These are phyloP conservation scores for Pneumocystis oryctolagi DNA, from an alignment of 1,139 yeast species.

Conservation along the genomic window DNA sequence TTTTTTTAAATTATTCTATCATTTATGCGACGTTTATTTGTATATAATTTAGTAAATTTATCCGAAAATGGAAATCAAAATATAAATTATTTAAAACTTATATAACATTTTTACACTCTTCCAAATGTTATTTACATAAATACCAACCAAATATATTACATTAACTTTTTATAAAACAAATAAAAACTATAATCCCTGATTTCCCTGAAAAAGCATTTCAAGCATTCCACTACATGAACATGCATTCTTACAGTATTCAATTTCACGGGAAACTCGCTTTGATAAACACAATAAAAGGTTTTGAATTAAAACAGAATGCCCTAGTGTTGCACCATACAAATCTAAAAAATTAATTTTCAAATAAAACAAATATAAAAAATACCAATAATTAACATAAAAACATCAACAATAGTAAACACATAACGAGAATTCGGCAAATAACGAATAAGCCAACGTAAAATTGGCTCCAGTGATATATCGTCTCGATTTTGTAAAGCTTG, in stretches of 20 bases:
- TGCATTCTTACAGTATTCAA: conserved; percentile 71
- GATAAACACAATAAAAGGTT: conserved; percentile 49
- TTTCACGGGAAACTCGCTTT: conserved; percentile 50
- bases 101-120: no score
- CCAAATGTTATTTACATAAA: no score
- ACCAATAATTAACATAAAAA: conserved; percentile 66
- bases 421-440: conserved; percentile 66
- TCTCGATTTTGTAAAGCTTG: conserved; percentile 68
- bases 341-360: conserved; percentile 27
- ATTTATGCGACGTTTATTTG: not conserved
- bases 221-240: conserved; percentile 87
- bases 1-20: not conserved
- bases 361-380: conserved; percentile 35
- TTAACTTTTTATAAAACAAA: not conserved
- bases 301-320: conserved; percentile 63
- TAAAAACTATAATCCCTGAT: not conserved
- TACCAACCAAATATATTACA: no score
- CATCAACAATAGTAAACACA: conserved; percentile 63
- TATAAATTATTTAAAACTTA: no score
- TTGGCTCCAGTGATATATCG: conserved; percentile 70
- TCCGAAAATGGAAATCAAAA: not conserved
- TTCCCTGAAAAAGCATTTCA: conserved; percentile 41
- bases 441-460: conserved; percentile 67
- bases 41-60: no score
- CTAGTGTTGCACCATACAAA: conserved; percentile 23